These are phyloP conservation scores for Thermothielavioides terrestris DNA, from an alignment of 495 filamentous ascomycete species.

Conservation along the genomic window DNA sequence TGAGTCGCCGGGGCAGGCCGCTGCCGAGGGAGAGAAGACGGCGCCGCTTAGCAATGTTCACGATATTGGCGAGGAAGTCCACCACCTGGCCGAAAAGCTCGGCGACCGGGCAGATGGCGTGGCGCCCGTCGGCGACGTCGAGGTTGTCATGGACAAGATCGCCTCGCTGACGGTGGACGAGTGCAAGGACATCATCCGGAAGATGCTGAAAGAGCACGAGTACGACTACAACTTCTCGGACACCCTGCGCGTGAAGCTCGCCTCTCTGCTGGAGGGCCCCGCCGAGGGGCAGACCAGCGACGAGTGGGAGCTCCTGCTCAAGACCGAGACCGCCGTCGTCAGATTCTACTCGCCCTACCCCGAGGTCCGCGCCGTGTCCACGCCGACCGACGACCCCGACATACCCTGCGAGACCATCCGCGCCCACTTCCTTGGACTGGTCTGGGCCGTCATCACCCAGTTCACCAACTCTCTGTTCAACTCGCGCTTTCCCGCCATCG, in stretches of 20 bases:
- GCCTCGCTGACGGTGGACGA: slow-evolving; percentile 31
- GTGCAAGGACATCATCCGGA: slow-evolving; percentile 24
- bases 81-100: too few relatives aligned
- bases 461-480: slow-evolving; percentile 35
- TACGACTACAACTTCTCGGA: slow-evolving; percentile 35
- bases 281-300: slow-evolving; percentile 28
- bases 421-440: slow-evolving; percentile 35
- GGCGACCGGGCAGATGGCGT: too few relatives aligned
- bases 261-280: slow-evolving; percentile 18
- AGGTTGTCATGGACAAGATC: slow-evolving; percentile 32
- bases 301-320: slow-evolving; percentile 31
- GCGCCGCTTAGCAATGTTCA: too few relatives aligned
- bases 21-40: too few relatives aligned
- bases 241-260: slow-evolving; percentile 26
- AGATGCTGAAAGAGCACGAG: slow-evolving; percentile 23
- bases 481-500: slow-evolving; percentile 29
- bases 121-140: slow-evolving; percentile 30
- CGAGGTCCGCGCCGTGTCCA: slow-evolving; percentile 38
- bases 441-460: slow-evolving; percentile 30
- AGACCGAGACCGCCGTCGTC: slow-evolving; percentile 31
- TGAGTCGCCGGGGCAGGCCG: too few relatives aligned
- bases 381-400: slow-evolving; percentile 24
- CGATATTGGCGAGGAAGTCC: too few relatives aligned
- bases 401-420: slow-evolving; percentile 32
- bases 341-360: slow-evolving; percentile 37